These are phyloP conservation scores for Vishniacozyma victoriae DNA, from an alignment of 768 basidiomycete species.

Conservation along the genomic window DNA sequence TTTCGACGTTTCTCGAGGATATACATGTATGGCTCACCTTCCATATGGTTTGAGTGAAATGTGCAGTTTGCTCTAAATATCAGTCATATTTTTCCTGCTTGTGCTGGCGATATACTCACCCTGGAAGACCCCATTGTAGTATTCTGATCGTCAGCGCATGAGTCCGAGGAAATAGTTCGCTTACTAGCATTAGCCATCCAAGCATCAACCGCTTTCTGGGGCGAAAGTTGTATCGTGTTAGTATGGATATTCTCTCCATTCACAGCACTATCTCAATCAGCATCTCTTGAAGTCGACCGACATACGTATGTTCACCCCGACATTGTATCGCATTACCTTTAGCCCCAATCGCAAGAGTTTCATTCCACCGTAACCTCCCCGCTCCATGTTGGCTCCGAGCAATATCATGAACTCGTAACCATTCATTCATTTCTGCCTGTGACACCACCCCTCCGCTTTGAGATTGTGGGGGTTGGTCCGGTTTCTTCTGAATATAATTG, in stretches of 20 bases:
- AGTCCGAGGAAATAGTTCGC: not conserved
- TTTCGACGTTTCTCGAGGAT: too few species aligned
- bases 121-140: not conserved
- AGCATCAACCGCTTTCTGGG: not conserved
- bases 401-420: not conserved
- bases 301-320: not conserved
- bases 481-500: too few species aligned
- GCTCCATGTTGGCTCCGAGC: not conserved
- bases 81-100: not conserved
- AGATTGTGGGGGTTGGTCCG: too few species aligned
- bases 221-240: not conserved
- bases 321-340: not conserved
- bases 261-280: too few species aligned
- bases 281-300: too few species aligned
- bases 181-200: conserved; percentile 1
- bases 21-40: conserved; percentile 15
- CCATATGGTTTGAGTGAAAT: conserved; percentile 19
- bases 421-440: too few species aligned
- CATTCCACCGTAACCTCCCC: not conserved
- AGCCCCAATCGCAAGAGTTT: not conserved
- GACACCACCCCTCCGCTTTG: too few species aligned
- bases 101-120: too few species aligned
- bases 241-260: conserved; percentile 1
- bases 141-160: not conserved
- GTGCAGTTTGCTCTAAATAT: conserved; percentile 5